Percentiles rank a stretch among this genome's conserved stretches.
These are phyloP conservation scores for Fusarium neocosmosporiellum DNA, from an alignment of 2,329 filamentous ascomycete species.

Conservation along the genomic window DNA sequence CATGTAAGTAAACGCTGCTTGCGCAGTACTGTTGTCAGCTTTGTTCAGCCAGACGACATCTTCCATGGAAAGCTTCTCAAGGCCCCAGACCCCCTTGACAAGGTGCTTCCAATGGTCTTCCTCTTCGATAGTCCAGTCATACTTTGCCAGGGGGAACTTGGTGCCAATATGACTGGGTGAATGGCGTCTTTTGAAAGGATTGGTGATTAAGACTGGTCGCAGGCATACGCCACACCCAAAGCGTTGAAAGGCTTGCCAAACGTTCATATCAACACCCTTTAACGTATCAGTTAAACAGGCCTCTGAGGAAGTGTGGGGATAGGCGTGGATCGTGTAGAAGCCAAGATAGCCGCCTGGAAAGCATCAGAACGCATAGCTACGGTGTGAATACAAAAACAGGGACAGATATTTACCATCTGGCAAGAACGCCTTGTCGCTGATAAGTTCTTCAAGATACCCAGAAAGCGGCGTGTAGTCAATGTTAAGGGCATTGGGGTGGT, in stretches of 20 bases:
- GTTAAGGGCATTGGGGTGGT: neutral
- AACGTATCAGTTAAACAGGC: neutral
- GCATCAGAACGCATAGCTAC: neutral
- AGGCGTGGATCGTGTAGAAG: slow-evolving; percentile 1
- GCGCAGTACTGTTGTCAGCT: neutral
- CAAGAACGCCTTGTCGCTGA: neutral
- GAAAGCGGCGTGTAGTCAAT: neutral
- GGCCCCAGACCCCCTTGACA: neutral
- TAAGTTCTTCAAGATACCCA: neutral
- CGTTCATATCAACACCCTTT: slow-evolving; percentile 2
- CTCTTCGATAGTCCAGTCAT: neutral
- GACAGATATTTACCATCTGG: neutral
- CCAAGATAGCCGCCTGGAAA: neutral
- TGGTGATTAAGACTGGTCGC: neutral
- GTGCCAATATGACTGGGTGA: neutral
- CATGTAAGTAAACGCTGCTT: neutral
- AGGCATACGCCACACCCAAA: slow-evolving; percentile 4
- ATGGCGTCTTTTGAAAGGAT: neutral
- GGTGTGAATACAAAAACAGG: neutral
- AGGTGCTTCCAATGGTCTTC: neutral
- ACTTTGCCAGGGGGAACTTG: neutral
- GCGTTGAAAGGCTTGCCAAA: slow-evolving; percentile 2
- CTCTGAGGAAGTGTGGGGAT: neutral
- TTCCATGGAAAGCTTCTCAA: neutral
- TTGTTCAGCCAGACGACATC: slow-evolving; percentile 1